Conservation (phyloP, 768 basidiomycete genomes). For the Pulveroboletus sp. region DNA sequence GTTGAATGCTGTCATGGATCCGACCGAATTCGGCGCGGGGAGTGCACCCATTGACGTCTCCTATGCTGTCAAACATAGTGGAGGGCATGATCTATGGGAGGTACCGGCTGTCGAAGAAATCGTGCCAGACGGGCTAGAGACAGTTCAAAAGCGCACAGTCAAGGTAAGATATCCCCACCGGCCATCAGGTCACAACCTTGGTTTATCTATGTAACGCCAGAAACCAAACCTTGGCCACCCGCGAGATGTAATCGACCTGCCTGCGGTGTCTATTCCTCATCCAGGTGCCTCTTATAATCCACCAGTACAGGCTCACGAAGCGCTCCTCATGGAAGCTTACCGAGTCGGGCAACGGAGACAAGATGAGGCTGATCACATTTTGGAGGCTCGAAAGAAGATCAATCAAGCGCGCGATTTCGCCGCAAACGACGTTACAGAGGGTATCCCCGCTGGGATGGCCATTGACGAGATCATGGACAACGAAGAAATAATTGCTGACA, state of each 20-base stretch:
- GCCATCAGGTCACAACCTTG: background rate
- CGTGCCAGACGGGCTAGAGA: slow-evolving; percentile 38
- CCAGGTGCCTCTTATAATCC: slow-evolving; percentile 91
- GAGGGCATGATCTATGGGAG: slow-evolving; percentile 62
- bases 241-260: slow-evolving; percentile 51
- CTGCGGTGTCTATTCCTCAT: slow-evolving; percentile 68
- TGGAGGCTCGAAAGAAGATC: slow-evolving; percentile 51
- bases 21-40: slow-evolving; percentile 61
- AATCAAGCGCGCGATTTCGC: slow-evolving; percentile 40
- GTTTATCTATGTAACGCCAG: slow-evolving; percentile 28
- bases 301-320: slow-evolving; percentile 62
- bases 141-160: slow-evolving; percentile 36
- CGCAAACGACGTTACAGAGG: slow-evolving; percentile 29
- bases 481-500: slow-evolving; percentile 32
- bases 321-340: slow-evolving; percentile 63
- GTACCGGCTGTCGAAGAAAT: slow-evolving; percentile 31
- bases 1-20: slow-evolving; percentile 66
- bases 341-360: slow-evolving; percentile 58
- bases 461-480: slow-evolving; percentile 44
- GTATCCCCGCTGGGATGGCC: slow-evolving; percentile 60
- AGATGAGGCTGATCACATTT: slow-evolving; percentile 48
- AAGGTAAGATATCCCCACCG: slow-evolving; percentile 41
- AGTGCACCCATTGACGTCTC: slow-evolving; percentile 60
- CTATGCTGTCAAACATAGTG: slow-evolving; percentile 64
- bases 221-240: slow-evolving; percentile 45